A percentile compares a stretch with the other conserved stretches of the same genome.
Conservation (phyloP, 495 filamentous ascomycete species). For the Darksidea phi region DNA sequence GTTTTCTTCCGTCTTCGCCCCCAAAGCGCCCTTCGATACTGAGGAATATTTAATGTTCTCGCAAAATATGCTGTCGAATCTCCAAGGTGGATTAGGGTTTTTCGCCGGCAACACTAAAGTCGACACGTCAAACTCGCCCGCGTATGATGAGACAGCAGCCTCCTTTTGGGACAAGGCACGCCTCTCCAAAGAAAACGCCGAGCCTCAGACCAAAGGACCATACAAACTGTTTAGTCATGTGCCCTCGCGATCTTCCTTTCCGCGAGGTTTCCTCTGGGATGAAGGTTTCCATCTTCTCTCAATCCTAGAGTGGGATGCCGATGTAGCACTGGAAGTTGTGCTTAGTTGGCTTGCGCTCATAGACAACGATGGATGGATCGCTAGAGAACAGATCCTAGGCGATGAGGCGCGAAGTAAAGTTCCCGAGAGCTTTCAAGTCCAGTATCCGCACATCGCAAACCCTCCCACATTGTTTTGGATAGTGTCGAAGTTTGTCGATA, state of each 20-base stretch:
- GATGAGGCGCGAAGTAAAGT: constrained; percentile 91
- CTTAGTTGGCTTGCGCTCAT: constrained; percentile 93
- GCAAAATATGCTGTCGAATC: constrained; percentile 85
- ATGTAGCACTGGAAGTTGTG: constrained; percentile 82
- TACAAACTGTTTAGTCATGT: constrained; percentile 88
- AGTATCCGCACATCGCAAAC: constrained; percentile 97
- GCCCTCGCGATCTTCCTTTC: constrained; percentile 94
- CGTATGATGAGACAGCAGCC: constrained; percentile 93
- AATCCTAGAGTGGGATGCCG: constrained; percentile 86
- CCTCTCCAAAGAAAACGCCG: constrained; percentile 62
- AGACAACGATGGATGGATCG: constrained; percentile 98
- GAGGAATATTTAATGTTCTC: constrained; percentile 74
- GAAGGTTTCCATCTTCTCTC: constrained; percentile 96
- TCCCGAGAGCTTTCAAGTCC: constrained; percentile 84
- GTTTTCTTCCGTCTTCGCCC: constrained; percentile 35
- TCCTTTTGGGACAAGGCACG: constrained; percentile 94
- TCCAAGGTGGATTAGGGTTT: constrained; percentile 91
- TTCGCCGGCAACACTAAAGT: constrained; percentile 83
- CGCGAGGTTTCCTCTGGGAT: constrained; percentile 94
- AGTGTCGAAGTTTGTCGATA: constrained; percentile 58
- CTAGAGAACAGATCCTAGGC: constrained; percentile 91
- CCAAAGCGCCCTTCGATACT: constrained; percentile 70
- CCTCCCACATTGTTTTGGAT: constrained; percentile 83
- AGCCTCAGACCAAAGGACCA: constrained; percentile 71
- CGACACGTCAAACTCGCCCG: constrained; percentile 81